Base-by-base conservation (phyloP, 2,329 filamentous ascomycete species). In the Domatiomyces globalis region DNA sequence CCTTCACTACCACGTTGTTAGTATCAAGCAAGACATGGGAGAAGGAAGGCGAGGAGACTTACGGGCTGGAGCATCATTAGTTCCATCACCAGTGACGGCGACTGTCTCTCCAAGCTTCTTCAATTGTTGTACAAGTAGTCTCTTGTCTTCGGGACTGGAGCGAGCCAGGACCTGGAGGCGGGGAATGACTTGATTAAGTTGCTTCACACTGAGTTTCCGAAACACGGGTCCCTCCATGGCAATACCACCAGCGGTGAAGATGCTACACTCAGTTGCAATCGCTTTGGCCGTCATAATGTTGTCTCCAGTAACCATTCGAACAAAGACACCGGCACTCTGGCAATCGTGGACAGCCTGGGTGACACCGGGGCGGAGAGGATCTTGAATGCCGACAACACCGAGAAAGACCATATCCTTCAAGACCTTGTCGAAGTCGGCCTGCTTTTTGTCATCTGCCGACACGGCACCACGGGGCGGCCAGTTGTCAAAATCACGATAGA, bases 251-350 rank as follows among this genome's bases (percentile, higher is more conserved):
- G 74, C 67, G 43, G 80, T 79, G 51, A 85, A 74, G 54, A 90
- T 89, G 43, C 85, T 84, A 64, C 85, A 88, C 60, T 89, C 85
- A 58, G 75, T 76, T 18, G 85, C 85, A 60, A 90, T 90, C 19
- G 85, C 83, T 64, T 84, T 79, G 1, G 85, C 85, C 6, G 85
- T 90, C 53, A 85, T 70, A 58, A 84, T 80, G 68, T 90, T 89
- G 69, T 90, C 85, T 56, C 85, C 85, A 4, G 85, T 90, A 2
- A 90, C 85, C 85, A 90, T 90, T 62, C 85, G 83, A 17, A 89
- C 84, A 54, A 83, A 77, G 9, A 90, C 85, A 54, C 85, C 85
- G 4, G 85, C 85, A 51, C 77, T 74, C 63, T 89, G 84, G 62
- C 85, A 89, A 52, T 81, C 74, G 53, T 71, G 72, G 25, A 90